These are phyloP conservation scores for Ceratocystis harringtonii DNA, from an alignment of 2,329 filamentous ascomycete species.

Conservation along the genomic window DNA sequence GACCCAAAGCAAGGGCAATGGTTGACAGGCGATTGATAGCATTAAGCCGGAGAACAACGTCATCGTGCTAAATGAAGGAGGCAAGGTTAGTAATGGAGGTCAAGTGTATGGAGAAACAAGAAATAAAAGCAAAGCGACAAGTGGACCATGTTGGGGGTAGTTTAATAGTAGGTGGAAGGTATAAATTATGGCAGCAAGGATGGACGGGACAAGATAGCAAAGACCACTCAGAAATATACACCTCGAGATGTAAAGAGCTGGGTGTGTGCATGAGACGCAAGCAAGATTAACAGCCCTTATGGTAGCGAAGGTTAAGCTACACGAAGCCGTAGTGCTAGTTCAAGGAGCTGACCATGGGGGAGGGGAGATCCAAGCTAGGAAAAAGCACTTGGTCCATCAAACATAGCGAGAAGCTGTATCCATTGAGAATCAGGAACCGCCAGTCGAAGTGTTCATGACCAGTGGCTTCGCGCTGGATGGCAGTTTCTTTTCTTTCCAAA, in stretches of 20 bases:
- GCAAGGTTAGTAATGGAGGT: neutral
- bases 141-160: neutral
- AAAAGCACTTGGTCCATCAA: neutral
- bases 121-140: neutral
- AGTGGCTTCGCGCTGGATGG: neutral
- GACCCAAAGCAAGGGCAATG: conserved; percentile 87
- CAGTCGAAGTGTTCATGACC: neutral
- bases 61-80: conserved; percentile 59
- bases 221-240: neutral
- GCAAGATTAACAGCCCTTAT: neutral
- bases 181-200: too few relatives aligned
- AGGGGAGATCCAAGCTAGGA: neutral
- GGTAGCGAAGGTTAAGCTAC: neutral
- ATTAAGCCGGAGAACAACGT: conserved; percentile 93
- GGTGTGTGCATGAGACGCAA: neutral
- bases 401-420: neutral
- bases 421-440: neutral
- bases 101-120: neutral
- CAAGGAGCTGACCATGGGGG: neutral
- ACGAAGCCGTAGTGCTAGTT: neutral
- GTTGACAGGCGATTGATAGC: conserved; percentile 96
- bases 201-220: neutral
- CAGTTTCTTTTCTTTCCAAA: too few relatives aligned
- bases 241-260: neutral
- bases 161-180: too few relatives aligned